Evolutionary conservation across 805 yeast species (phyloP), one percentile per base, ranked within the genome.

Genomic region (Myxozyma monticola): DNA sequence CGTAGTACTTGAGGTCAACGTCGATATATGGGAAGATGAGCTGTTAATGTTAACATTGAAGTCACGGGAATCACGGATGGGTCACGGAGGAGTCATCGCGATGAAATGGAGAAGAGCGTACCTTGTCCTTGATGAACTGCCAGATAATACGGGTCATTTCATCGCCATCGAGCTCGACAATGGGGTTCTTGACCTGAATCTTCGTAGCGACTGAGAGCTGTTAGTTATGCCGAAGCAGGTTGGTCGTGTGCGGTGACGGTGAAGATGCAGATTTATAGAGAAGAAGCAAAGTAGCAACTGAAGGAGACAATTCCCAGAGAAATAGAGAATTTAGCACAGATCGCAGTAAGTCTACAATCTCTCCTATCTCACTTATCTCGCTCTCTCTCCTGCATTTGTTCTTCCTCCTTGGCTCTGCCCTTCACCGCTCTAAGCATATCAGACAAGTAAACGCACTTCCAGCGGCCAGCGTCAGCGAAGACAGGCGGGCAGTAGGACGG

Each of bases 101-200:
- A 8, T 21, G 29, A 34, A 35, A 35, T 12, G 12, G 9, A n/a
- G 15, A 10, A 17, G 17, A 3, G 30, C 21, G 18, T 44, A 52
- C 57, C 44, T 88, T 80, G 60, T 88, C 91, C 69, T 85, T 87
- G 72, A 91, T 91, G 63, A 83, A 70, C 61, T 87, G 78, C 98
- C 98, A 91, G 75, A 91, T 91, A 69, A 91, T 88, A 68, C 97
- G 79, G 66, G 98, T 91, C 87, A 85, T 88, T 73, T 91, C 98
- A 71, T 91, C 98, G 59, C 98, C 98, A 64, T 91, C 98, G 85
- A 91, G 81, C 69, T 91, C 98, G 57, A 91, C 98, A 62, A 91
- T 80, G 59, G 98, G 98, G 64, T 79, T 85, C 68, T 78, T 77
- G 51, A 91, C 97, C 59, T 77, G 74, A 68, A 91, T 84, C 68